Evolutionary conservation across 148 eudicot species (phyloP), one percentile per base, ranked within the genome.

Genomic region (Cornus florida): DNA sequence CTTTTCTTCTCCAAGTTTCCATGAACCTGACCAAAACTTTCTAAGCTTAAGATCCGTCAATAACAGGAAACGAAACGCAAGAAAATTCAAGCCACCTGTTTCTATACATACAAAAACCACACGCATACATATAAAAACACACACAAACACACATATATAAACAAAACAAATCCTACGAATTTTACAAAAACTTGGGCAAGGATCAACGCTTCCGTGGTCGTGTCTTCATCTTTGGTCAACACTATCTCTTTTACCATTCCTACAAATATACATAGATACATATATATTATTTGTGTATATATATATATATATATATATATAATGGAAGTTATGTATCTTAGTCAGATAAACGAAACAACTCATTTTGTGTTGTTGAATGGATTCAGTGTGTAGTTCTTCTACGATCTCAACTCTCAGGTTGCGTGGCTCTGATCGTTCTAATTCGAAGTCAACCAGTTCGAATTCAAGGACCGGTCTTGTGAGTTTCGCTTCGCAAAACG

Each of bases 191-290:
- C 28, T 76, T 41, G 78, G 70, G 57, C 33, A 16, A 41, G 70
- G 78, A 31, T 75, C 70, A 75, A 64, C 78, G 78, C 39, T 75
- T 62, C 38, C 24, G 28, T 4, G 56, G 50, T 22, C n/a, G 28
- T 22, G 3, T 8, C 48, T n/a, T 75, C 66, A 19, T 19, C 35
- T 32, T 76, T 31, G 28, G 71, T 67, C 71, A 67, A 67, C 57
- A 41, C 66, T 62, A 12, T 53, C 59, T 53, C 59, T 17, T 3
- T 11, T 53, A 53, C 59, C 28, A 28, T 28, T 28, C 28, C 14
- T 16, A 13, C 59, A 53, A 19, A 53, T 7, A 19, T n/a, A 62
- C 1, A 62, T n/a, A 62, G 2, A n/a, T 41, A 53, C 28, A 16
- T 50, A 73, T 11, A 16, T 35, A 9, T 32, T 28, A 28, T 28